phyloP scores from a whole-genome alignment of 2,329 filamentous ascomycete species.

The Alternaria rosae region DNA sequence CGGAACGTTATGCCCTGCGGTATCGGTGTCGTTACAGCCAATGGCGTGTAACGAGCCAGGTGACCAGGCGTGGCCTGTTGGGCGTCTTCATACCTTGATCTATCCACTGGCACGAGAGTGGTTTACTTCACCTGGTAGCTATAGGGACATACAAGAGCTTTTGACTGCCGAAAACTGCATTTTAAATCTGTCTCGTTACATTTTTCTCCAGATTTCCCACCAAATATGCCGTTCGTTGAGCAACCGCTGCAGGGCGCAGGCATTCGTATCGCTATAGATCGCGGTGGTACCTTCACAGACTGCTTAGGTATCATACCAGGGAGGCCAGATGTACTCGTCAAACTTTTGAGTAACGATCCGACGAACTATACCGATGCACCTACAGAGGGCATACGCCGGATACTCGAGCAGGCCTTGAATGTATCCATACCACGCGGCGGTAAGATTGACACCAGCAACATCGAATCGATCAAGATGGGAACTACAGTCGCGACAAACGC shows the following conservation, averaged over 20 bases:
- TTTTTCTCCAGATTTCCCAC: too few species aligned
- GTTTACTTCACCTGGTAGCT: background rate
- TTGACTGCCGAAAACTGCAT: background rate
- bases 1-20: background rate
- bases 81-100: background rate
- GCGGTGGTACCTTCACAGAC: constrained; percentile 44
- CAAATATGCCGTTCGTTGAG: constrained; percentile 19
- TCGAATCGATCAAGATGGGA: constrained; percentile 31
- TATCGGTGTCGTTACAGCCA: background rate
- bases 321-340: constrained; percentile 38
- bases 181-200: background rate
- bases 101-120: background rate
- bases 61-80: background rate
- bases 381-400: constrained; percentile 42
- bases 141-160: background rate
- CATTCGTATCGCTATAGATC: constrained; percentile 29
- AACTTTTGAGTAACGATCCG: constrained; percentile 41
- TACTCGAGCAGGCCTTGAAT: constrained; percentile 31
- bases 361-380: constrained; percentile 43
- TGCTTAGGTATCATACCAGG: constrained; percentile 25
- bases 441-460: constrained; percentile 28
- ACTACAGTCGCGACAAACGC: constrained; percentile 38
- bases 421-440: constrained; percentile 25
- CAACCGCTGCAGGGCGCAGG: constrained; percentile 6
- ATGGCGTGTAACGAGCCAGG: background rate